These are phyloP conservation scores for Rhynchosporium graminicola DNA, from an alignment of 2,329 filamentous ascomycete genomes.

Conservation along the genomic window DNA sequence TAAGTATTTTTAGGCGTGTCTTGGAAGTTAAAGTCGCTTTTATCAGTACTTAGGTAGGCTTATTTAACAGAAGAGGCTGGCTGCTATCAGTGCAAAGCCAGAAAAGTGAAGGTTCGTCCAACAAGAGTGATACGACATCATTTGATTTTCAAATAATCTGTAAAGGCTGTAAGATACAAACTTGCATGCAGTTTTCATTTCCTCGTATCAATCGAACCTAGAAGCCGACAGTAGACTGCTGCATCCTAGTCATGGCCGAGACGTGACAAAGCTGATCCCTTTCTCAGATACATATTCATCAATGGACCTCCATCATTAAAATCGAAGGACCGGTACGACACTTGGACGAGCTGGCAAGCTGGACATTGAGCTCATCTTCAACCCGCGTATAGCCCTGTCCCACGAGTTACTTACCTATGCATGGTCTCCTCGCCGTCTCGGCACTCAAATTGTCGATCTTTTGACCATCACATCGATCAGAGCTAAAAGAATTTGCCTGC, in stretches of 20 bases:
- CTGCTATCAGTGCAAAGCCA: slow-evolving; percentile 23
- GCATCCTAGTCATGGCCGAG: not conserved
- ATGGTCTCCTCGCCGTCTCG: slow-evolving; percentile 37
- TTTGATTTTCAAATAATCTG: not conserved
- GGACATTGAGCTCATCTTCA: slow-evolving; percentile 20
- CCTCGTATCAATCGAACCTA: slow-evolving; percentile 11
- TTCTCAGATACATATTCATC: not conserved
- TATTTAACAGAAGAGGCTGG: slow-evolving; percentile 23
- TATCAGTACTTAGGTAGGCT: not conserved
- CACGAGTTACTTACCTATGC: slow-evolving; percentile 25
- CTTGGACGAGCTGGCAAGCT: slow-evolving; percentile 5
- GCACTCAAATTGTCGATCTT: slow-evolving; percentile 33
- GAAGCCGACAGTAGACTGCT: not conserved
- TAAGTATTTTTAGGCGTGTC: too few relatives aligned
- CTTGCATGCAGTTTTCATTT: slow-evolving; percentile 25
- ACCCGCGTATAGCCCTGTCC: slow-evolving; percentile 24
- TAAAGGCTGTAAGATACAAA: slow-evolving; percentile 21
- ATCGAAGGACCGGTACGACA: not conserved
- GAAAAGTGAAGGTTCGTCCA: slow-evolving; percentile 23
- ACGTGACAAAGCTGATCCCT: slow-evolving; percentile 1
- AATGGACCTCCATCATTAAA: slow-evolving; percentile 13
- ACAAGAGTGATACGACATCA: not conserved
- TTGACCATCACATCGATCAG: slow-evolving; percentile 21
- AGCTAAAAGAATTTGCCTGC: slow-evolving; percentile 19
- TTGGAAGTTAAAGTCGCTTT: not conserved